Conservation (phyloP, 2,329 filamentous ascomycete species). For the Sporothrix brasiliensis region DNA sequence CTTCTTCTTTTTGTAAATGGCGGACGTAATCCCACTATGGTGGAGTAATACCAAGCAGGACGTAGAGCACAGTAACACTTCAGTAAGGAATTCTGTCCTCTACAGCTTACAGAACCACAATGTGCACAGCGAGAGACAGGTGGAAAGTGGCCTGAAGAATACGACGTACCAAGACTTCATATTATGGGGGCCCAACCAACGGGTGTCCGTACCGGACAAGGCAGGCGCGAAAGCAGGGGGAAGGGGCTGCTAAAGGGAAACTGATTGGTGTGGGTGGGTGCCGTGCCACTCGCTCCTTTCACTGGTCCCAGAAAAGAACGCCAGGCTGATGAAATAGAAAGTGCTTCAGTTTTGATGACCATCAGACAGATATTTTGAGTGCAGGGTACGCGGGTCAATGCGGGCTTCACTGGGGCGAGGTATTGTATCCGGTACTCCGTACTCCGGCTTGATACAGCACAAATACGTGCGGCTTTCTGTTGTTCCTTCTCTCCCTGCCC, state of each 20-base stretch:
- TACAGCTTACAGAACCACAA: neutral
- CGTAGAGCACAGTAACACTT: neutral
- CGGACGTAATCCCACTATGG: neutral
- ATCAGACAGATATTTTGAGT: constrained; percentile 3
- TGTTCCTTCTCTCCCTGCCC: neutral
- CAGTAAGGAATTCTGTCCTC: neutral
- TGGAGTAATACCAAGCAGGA: neutral
- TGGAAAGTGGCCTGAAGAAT: neutral
- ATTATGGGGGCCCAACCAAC: constrained; percentile 12
- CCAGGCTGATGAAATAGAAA: constrained; percentile 12
- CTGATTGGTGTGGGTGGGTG: constrained; percentile 15
- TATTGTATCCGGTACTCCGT: constrained; percentile 19
- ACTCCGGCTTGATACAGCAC: neutral
- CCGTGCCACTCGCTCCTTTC: neutral
- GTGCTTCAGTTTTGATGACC: neutral
- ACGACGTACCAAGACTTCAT: constrained; percentile 4
- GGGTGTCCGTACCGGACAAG: constrained; percentile 18
- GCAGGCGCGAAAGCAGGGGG: constrained; percentile 26
- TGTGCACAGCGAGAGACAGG: neutral
- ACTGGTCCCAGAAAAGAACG: constrained; percentile 15
- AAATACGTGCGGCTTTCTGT: neutral
- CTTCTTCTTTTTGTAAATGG: neutral
- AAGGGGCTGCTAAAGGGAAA: constrained; percentile 7
- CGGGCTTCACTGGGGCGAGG: neutral
- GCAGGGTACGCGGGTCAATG: constrained; percentile 8